Conservation (phyloP, 768 basidiomycete genomes). For the Lactarius sanguifluus region DNA sequence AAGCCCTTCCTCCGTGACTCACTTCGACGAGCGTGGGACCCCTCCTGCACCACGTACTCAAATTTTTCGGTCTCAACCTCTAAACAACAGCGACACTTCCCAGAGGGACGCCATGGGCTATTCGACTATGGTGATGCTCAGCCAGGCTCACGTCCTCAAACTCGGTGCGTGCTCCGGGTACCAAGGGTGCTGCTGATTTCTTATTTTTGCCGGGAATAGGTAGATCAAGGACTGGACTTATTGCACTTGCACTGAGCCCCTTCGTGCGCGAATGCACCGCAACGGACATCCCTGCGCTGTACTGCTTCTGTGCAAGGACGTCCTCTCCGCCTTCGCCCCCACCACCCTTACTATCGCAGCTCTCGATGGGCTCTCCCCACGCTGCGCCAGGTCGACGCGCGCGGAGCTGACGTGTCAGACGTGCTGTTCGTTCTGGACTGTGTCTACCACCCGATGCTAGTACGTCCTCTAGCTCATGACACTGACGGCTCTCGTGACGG, state of each 20-base stretch:
- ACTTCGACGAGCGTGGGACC: too few relatives aligned
- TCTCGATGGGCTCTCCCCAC: constrained; percentile 22
- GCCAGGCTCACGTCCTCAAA: constrained; percentile 58
- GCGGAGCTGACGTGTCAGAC: not conserved
- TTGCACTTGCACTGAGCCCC: constrained; percentile 17
- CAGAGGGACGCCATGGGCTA: too few relatives aligned
- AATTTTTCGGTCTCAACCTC: too few relatives aligned
- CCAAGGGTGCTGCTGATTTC: constrained; percentile 9
- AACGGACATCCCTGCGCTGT: constrained; percentile 28
- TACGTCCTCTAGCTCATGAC: too few relatives aligned
- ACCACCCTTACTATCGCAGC: not conserved
- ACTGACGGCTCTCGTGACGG: not conserved
- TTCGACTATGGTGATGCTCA: constrained; percentile 46
- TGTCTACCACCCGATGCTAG: not conserved
- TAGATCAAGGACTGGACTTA: too few relatives aligned
- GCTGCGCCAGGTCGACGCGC: not conserved
- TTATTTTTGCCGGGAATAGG: not conserved
- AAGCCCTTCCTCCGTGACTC: too few relatives aligned
- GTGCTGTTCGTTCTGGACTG: constrained; percentile 5
- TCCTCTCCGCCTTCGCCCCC: not conserved
- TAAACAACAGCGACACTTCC: too few relatives aligned
- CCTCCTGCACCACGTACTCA: too few relatives aligned
- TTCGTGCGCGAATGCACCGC: constrained; percentile 28
- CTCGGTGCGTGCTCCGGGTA: constrained; percentile 50
- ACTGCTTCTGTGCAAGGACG: constrained; percentile 26